Evolutionary conservation across 495 filamentous ascomycete genomes (phyloP), one percentile per base, ranked within the genome.

Genomic region (Annulohypoxylon stygium): DNA sequence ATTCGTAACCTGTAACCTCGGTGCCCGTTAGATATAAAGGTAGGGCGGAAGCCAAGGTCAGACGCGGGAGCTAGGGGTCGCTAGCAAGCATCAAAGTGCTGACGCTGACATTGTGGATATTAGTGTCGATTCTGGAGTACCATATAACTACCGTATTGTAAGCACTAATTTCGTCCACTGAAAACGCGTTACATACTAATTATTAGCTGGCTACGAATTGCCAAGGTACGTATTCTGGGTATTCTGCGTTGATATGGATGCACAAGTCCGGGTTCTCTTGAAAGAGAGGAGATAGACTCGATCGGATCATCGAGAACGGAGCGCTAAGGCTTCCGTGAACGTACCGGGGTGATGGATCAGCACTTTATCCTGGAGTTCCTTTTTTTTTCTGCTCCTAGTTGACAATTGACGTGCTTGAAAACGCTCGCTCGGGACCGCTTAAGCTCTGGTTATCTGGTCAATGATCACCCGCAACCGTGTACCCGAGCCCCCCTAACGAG

Each of bases 241-340:
- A 43, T 43, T 43, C 39, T 11, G 47, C 39, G 4, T n/a, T 14
- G 39, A n/a, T 43, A n/a, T 20, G 39, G 62, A 34, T 39, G 64
- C 30, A 37, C 18, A 33, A 10, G 58, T 18, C 37, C 23, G 18
- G 20, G 23, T 23, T 41, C n/a, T 43, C 34, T 36, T 36, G 45
- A 63, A 67, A 14, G 63, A 58, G 18, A 61, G 45, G 7, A n/a
- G 36, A 12, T 25, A 33, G 50, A 20, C 16, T 57, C 23, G 64
- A 33, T 43, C 34, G 14, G 25, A 48, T 61, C 61, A 33, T 48
- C 63, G 39, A 53, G 41, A 50, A 45, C 10, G 18, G 20, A 26
- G 18, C 57, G 65, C 70, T 73, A 37, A 57, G 60, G 47, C 70
- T 36, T 55, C 60, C 65, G 70, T 54, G 25, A 18, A 10, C 54